Conservation (phyloP, 169 alveolate species). For the Eimeria acervulina region DNA sequence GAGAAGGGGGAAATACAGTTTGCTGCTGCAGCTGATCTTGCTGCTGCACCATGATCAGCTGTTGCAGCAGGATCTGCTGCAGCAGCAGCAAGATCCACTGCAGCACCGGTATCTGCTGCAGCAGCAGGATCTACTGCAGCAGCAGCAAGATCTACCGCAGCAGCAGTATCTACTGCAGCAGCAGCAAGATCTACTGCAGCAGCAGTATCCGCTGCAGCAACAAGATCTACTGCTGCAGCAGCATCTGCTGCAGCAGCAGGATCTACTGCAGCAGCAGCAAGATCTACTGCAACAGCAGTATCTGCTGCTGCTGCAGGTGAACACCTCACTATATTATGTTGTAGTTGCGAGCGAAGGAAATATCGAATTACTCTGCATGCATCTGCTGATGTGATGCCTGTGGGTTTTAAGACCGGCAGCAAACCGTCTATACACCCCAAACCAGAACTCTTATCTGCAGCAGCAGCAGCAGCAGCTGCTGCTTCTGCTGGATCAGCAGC, state of each 20-base stretch:
- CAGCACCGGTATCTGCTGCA: too few species aligned
- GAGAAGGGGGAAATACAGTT: constrained; percentile 4
- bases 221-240: neutral
- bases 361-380: neutral
- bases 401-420: neutral
- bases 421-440: constrained; percentile 14
- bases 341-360: constrained; percentile 39
- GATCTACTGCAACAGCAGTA: too few species aligned
- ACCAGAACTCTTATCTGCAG: too few species aligned
- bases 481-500: too few species aligned
- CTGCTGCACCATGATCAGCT: neutral
- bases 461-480: too few species aligned
- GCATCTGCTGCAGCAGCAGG: too few species aligned
- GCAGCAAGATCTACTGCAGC: constrained; percentile 7
- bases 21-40: constrained; percentile 52
- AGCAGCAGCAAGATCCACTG: too few species aligned
- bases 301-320: too few species aligned
- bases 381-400: constrained; percentile 4
- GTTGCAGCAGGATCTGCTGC: neutral
- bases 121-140: too few species aligned
- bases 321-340: neutral
- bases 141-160: too few species aligned
- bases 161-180: too few species aligned
- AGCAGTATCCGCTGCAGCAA: neutral
- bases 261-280: too few species aligned